Base-by-base conservation (phyloP, 2,329 filamentous ascomycete genomes). In the Fusarium mexicanum region DNA sequence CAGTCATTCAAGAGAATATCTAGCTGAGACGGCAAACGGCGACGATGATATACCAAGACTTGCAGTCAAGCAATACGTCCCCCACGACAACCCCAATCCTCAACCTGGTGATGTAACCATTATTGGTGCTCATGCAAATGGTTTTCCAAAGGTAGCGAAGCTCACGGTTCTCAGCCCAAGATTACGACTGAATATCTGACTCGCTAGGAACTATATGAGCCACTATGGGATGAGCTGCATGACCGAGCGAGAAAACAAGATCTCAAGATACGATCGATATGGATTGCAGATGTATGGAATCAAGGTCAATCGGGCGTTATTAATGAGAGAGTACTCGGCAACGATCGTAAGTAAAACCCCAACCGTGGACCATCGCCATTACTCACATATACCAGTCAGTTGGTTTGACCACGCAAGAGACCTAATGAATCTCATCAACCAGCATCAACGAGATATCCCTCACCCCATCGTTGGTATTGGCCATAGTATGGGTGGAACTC, bases 141-240 rank as follows among this genome's bases (percentile, higher is more conserved):
- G 61, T 2, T 64, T 64, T 24, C 61, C 61, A 16, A 64, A 64
- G 43, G 53, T 64, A 37, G 2, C 2, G 8, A 10, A 44, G 12
- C 20, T n/a, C 1, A 3, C 5, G 1, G 6, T 0, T 26, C 2
- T 5, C 2, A 3, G 5, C 14, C 0, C 0, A 0, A 18, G 14
- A n/a, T 2, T 17, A 5, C 4, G 7, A 8, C n/a, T 17, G 3
- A 35, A 1, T 3, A 7, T 5, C n/a, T 17, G 12, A 35, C 8
- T 57, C 2, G 2, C 4, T 8, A 64, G 61, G 61, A 64, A 41
- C 16, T 64, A 0, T 64, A 64, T 2, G 53, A 64, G 18, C 61
- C 61, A 2, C n/a, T 64, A 16, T 64, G 61, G 61, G 53, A 60
- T 41, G 61, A 64, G 5, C 5, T 64, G 1, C 8, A 41, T 24